Evolutionary conservation across 2,329 filamentous ascomycete species (phyloP), one percentile per base, ranked within the genome.

Genomic region (Tolypocladium capitatum): DNA sequence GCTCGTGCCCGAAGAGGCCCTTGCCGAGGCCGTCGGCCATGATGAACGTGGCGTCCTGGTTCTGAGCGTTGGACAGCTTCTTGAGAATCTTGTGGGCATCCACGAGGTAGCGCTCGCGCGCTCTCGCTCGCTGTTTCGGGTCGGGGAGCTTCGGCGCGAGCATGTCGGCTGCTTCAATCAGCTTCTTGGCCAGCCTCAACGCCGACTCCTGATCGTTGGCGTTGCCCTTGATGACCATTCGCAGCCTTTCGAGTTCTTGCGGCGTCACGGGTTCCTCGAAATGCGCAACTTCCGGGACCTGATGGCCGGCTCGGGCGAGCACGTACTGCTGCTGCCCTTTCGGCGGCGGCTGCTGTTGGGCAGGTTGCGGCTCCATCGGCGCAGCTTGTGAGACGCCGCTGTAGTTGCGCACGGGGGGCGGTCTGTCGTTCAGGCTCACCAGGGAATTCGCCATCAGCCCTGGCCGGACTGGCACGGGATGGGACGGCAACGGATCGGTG

Each of bases 11-110:
- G 21, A 97, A 76, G 9, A 79, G 68, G 5, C 91, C 90, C 53
- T 84, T 81, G 2, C 92, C 91, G 56, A 92, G 83, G 60, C 85
- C 88, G 63, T 97, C 92, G 20, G 91, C 92, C 46, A 95, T 68
- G 56, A 87, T 88, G 67, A 98, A 98, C 81, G 95, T 94, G 30
- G 91, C 90, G 9, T 94, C 89, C 0, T 80, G 68, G 57, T 91
- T 86, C 51, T 85, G 82, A 13, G 72, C 73, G 45, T 76, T 76
- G 8, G 83, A 80, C 10, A 97, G 74, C 63, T 94, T 96, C 71
- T 96, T 96, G 40, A 97, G 70, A 24, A 90, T 81, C 65, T 96
- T 97, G 62, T 92, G 81, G 1, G 88, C 88, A 60, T 97, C 92
- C 54, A 83, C 69, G 16, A 91, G 71, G 62, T 91, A 97, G 49